phyloP scores from a whole-genome alignment of 2,329 filamentous ascomycete species.

The Paraphoma chrysanthemicola region DNA sequence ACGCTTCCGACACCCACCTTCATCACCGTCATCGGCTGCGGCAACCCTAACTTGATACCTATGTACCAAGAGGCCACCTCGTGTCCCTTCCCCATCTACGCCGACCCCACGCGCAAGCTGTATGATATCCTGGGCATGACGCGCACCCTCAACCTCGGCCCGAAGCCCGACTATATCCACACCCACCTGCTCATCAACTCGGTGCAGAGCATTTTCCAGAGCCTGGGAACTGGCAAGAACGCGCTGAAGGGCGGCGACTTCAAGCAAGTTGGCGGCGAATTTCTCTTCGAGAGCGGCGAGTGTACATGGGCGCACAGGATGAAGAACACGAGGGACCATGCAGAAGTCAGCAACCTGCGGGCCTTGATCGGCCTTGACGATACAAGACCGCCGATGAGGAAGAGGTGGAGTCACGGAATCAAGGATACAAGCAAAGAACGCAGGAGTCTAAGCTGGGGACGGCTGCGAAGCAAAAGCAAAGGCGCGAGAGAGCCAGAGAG shows the following conservation, averaged over 20 bases:
- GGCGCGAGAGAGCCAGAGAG: conserved; percentile 18
- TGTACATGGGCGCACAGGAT: conserved; percentile 85
- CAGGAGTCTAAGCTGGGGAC: conserved; percentile 38
- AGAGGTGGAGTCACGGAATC: conserved; percentile 44
- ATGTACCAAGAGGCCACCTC: conserved; percentile 68
- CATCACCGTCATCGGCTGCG: conserved; percentile 76
- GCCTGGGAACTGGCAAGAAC: conserved; percentile 65
- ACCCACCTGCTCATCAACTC: conserved; percentile 56
- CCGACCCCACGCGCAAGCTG: conserved; percentile 72
- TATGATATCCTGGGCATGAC: conserved; percentile 74
- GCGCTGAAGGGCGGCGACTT: conserved; percentile 70
- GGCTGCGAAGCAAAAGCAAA: conserved; percentile 34
- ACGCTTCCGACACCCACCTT: conserved; percentile 63
- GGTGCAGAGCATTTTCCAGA: conserved; percentile 65
- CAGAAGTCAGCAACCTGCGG: conserved; percentile 72
- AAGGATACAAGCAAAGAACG: conserved; percentile 30
- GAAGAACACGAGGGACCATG: conserved; percentile 78
- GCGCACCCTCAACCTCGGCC: conserved; percentile 67
- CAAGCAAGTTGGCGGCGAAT: conserved; percentile 77
- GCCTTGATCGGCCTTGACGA: conserved; percentile 62
- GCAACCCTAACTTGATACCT: conserved; percentile 70
- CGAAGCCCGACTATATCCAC: conserved; percentile 70
- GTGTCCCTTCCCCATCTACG: conserved; percentile 78
- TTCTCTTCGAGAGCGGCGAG: conserved; percentile 74
- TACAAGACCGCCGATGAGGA: conserved; percentile 33